Base-by-base conservation (phyloP, 441 rosid species). In the Corymbia citriodora region DNA sequence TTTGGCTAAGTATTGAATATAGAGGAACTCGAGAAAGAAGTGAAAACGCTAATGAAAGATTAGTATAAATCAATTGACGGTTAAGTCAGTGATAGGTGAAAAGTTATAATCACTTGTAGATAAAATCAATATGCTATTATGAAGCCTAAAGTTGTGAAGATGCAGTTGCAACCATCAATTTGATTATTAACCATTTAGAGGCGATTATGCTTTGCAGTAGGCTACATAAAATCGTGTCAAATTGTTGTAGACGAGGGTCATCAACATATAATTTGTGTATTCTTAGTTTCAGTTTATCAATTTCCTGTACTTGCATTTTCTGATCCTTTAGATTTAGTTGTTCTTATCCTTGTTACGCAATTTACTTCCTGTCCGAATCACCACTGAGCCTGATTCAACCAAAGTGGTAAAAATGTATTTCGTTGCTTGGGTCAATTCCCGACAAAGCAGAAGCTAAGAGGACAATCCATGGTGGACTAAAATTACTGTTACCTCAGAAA, bases 51-150 rank as follows among this genome's bases (percentile, higher is more conserved):
- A 27, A 12, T 29, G 33, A 33, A 61, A 5, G 70, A 61, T 6
- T 11, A 1, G 13, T 2, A 57, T 55, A 55, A 29, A 12, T 10
- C 27, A 16, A 27, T 61, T 61, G 16, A 52, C 4, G 4, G 17
- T 61, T 61, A 29, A 6, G 12, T 61, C 14, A 13, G 0, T 61
- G 33, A 17, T 31, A 12, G 27, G 1, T 61, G 2, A 61, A 61
- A 27, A 13, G 70, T 61, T 61, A 4, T 61, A 12, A 61, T 8
- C 1, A 4, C 68, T 29, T 61, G 2, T 61, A 61, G 70, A 29
- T 61, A 13, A 29, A 16, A 4, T 61, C 0, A 9, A 6, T 0
- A 0, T 61, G 70, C 17, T 31, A 61, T 61, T 16, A 61, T 29
- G 17, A 31, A 61, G 17, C 70, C 4, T 61, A 61, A 12, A 61